These are phyloP conservation scores for Neonectria punicea DNA, from an alignment of 2,329 filamentous ascomycete species.

Conservation along the genomic window DNA sequence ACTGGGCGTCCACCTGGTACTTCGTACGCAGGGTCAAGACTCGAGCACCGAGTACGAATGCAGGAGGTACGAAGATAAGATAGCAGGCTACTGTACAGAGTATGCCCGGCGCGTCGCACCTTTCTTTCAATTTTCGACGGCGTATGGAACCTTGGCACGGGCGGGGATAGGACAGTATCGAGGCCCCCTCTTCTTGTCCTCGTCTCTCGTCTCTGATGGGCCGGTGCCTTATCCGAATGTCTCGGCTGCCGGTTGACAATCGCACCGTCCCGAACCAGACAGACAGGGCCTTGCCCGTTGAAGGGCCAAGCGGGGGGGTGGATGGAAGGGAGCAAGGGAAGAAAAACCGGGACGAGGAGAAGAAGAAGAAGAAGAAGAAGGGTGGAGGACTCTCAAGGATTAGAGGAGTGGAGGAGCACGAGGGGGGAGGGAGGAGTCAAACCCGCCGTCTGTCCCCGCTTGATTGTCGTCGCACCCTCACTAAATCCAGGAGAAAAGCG, in stretches of 20 bases:
- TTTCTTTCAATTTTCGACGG: background rate
- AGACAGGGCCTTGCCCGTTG: slow-evolving; percentile 2
- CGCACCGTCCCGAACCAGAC: slow-evolving; percentile 6
- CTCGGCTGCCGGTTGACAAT: slow-evolving; percentile 24
- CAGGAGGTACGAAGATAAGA: background rate
- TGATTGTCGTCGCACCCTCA: slow-evolving; percentile 1
- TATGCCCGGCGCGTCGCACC: slow-evolving; percentile 14
- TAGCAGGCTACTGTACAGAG: slow-evolving; percentile 1
- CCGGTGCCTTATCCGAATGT: slow-evolving; percentile 12
- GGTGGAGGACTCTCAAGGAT: background rate
- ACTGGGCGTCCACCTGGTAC: background rate
- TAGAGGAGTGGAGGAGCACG: background rate
- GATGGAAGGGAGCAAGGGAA: background rate
- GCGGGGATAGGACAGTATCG: background rate
- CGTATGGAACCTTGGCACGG: background rate
- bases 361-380: background rate
- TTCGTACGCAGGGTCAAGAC: slow-evolving; percentile 1
- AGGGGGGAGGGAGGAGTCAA: background rate
- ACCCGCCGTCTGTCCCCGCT: background rate
- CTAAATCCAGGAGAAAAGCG: background rate
- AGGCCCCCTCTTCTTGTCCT: background rate
- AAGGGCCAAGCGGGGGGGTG: background rate
- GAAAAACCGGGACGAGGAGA: background rate
- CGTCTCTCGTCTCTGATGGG: background rate
- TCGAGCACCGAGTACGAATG: background rate